Conservation (phyloP, 1,139 yeast genomes). For the Komagataea norvegica region DNA sequence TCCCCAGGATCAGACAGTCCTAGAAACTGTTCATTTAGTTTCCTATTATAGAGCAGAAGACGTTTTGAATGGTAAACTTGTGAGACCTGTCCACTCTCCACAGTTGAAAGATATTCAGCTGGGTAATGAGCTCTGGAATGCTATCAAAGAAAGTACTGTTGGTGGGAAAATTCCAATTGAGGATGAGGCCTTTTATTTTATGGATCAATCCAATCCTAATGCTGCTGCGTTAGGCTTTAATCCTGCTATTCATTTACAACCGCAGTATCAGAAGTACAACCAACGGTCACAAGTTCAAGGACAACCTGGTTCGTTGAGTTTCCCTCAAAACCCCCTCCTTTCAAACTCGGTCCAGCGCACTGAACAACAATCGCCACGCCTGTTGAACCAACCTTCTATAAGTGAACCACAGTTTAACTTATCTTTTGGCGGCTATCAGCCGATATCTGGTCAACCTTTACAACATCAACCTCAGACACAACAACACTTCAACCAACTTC, state of each 20-base stretch:
- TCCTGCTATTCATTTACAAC: constrained; percentile 18
- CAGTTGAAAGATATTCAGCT: constrained; percentile 49
- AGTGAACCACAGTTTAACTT: neutral
- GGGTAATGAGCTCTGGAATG: constrained; percentile 54
- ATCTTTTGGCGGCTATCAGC: constrained; percentile 1
- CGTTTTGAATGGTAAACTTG: constrained; percentile 52
- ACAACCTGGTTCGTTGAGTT: too few species aligned
- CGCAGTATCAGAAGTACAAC: constrained; percentile 20
- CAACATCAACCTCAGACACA: constrained; percentile 19
- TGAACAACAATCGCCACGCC: too few species aligned
- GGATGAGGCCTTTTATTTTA: constrained; percentile 48
- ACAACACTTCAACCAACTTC: constrained; percentile 10
- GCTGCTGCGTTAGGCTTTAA: constrained; percentile 32
- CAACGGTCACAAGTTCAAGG: constrained; percentile 16
- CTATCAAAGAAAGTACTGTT: constrained; percentile 55
- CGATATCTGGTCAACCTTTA: constrained; percentile 17
- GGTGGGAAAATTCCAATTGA: constrained; percentile 51
- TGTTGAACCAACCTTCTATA: too few species aligned
- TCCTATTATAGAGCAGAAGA: constrained; percentile 77
- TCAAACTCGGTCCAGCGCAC: too few species aligned
- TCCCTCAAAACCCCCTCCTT: too few species aligned
- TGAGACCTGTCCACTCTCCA: constrained; percentile 53
- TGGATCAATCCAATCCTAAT: constrained; percentile 38
- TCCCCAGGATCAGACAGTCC: constrained; percentile 8
- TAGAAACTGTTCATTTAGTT: constrained; percentile 66